Evolutionary conservation across 495 filamentous ascomycete genomes (phyloP).

Genomic region (Xylaria curta): DNA sequence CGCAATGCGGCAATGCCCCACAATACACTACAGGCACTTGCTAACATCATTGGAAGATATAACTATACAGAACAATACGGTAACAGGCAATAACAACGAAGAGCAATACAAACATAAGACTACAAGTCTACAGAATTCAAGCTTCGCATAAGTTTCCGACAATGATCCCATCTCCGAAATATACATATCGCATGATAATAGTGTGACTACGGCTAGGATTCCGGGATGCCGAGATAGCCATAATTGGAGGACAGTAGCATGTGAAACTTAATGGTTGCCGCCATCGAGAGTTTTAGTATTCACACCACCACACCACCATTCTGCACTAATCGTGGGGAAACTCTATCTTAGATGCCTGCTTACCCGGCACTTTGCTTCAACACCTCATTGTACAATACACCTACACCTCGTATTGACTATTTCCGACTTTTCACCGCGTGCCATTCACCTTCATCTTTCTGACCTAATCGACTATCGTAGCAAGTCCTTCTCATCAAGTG

Average conservation of each 20-base stretch:
- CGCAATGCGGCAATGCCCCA: not conserved
- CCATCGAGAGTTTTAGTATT: not conserved
- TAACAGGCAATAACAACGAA: not conserved
- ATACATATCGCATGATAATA: constrained; percentile 18
- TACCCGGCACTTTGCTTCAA: not conserved
- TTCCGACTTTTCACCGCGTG: not conserved
- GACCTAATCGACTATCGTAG: not conserved
- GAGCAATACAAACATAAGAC: not conserved
- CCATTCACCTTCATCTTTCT: not conserved
- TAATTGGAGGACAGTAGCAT: constrained; percentile 8
- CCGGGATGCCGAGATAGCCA: not conserved
- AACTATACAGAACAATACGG: not conserved
- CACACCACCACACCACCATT: not conserved
- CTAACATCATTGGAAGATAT: not conserved
- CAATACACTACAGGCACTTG: not conserved
- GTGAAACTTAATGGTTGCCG: constrained; percentile 12
- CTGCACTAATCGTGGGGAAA: not conserved
- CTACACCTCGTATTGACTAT: not conserved
- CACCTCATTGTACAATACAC: not conserved
- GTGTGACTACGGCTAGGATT: not conserved
- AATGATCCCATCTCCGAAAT: not conserved
- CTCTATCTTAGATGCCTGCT: constrained; percentile 16
- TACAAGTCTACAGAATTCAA: not conserved
- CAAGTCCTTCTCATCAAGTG: not conserved
- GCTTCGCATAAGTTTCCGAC: not conserved